Base-by-base conservation (phyloP, 2,329 filamentous ascomycete species). In the Aureobasidium lini region DNA sequence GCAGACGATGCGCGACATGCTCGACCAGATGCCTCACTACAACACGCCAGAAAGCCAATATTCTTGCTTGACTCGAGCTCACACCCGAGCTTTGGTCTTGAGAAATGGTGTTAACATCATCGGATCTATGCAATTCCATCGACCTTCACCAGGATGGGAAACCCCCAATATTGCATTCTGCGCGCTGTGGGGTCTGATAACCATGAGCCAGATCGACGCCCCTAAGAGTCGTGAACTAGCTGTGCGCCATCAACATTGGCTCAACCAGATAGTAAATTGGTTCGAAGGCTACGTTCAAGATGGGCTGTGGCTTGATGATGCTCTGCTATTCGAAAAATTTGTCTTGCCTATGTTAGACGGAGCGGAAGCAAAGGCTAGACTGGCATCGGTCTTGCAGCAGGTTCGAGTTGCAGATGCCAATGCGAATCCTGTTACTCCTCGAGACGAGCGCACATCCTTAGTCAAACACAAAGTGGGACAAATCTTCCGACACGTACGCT, bases 81-180 rank as follows among this genome's bases (percentile, higher is more conserved):
- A 79, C 0, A 82, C 84, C 1, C 76, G 82, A 2, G 82, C 87
- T 59, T 84, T 96, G 64, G 84, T 91, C 7, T 78, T 89, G 65
- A 85, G 91, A 57, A 88, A 87, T 9, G 85, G 86, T 13, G 85
- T 87, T 66, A 96, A 95, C 72, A 92, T 97, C 64, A 80, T 88
- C 66, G 85, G 85, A 47, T 89, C 88, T 1, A 77, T 90, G 54
- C 42, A 47, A 6, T 47, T 47, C n/a, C 54, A 48, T 15, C 34
- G 31, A 16, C 54, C 54, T 23, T 57, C 54, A 3, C 54, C 54
- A 23, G 54, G 43, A 3, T 57, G 42, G 42, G 52, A 56, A 11
- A 47, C 54, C 2, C 54, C 54, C 5, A 57, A 82, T 57, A 77
- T 79, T 43, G 84, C 87, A 3, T 94, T 94, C 71, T 84, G 85